phyloP scores from a whole-genome alignment of 1,284 basidiomycete genomes.

The Uromyces viciae-fabae region DNA sequence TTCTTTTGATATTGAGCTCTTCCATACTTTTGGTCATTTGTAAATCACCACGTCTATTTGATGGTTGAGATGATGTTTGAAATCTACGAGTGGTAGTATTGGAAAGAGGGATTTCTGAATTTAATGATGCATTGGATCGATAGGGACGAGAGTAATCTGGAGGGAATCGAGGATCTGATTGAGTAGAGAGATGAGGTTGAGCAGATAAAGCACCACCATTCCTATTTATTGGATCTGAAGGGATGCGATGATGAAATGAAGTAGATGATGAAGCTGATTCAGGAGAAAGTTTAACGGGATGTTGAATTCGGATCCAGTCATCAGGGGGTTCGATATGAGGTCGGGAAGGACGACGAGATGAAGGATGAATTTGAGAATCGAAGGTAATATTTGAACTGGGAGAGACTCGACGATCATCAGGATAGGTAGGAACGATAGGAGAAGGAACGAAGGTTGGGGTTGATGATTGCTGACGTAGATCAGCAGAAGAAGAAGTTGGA shows the following conservation, averaged over 20 bases:
- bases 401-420: constrained; percentile 25
- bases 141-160: neutral
- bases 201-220: neutral
- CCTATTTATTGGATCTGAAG: constrained; percentile 20
- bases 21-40: constrained; percentile 44
- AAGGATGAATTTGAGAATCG: constrained; percentile 17
- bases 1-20: constrained; percentile 8
- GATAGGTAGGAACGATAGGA: constrained; percentile 15
- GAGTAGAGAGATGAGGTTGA: constrained; percentile 18
- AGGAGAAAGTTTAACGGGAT: constrained; percentile 7
- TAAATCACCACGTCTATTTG: constrained; percentile 14
- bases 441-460: constrained; percentile 5
- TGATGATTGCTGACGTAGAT: neutral
- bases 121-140: neutral
- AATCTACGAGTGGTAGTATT: neutral
- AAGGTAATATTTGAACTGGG: constrained; percentile 26
- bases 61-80: neutral
- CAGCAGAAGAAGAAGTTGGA: neutral
- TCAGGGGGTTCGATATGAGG: constrained; percentile 26
- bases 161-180: constrained; percentile 1
- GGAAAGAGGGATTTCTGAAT: neutral
- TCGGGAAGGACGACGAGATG: neutral
- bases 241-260: constrained; percentile 20
- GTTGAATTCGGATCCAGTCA: constrained; percentile 24
- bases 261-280: constrained; percentile 1